Base-by-base conservation (phyloP, 768 basidiomycete species). In the Tulasnella sp. region DNA sequence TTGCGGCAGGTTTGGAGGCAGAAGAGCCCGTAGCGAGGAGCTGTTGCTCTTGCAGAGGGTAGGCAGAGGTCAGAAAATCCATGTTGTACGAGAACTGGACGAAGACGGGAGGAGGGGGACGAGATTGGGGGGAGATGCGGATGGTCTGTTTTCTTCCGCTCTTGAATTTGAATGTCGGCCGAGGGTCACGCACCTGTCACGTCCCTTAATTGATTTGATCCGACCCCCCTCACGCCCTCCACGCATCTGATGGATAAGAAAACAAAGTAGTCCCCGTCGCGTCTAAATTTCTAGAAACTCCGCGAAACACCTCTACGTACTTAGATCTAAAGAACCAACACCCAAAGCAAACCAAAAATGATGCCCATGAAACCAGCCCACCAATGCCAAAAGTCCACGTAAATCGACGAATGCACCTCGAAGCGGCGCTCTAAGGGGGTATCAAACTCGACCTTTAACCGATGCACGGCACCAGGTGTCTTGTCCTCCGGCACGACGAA, bases 401-500 rank as follows among this genome's bases (percentile, higher is more conserved):
- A 76, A 29, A 76, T 35, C 35, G 75, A 76, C 57, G 48, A 46
- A 57, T 76, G 29, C 57, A 76, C 39, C 20, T 46, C 29, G 23
- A 76, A 76, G 2, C 75, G 51, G 23, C 61, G 7, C n/a, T 82
- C 83, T 6, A 88, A 84, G 4, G 89, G 87, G 0, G 92, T 91
- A 37, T 84, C 84, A 16, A 94, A 83, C 13, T 87, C 86, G 16
- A 95, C 89, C 1, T 80, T 82, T 23, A 94, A 84, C 37, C 84
- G 84, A 81, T 91, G 89, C 37, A 81, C 83, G 78, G 83, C 85
- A 5, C 88, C 87, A 20, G 89, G 86, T 2, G 83, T 82, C 10
- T 83, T 84, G 71, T 88, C 84, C 18, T 81, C 80, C 29, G 85
- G 82, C 16, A 91, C 86, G 80, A 96, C 84, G 81, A 90, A 94